Conservation (phyloP, 371 early-diverging fungal genomes). For the Choanephora cucurbitarum region DNA sequence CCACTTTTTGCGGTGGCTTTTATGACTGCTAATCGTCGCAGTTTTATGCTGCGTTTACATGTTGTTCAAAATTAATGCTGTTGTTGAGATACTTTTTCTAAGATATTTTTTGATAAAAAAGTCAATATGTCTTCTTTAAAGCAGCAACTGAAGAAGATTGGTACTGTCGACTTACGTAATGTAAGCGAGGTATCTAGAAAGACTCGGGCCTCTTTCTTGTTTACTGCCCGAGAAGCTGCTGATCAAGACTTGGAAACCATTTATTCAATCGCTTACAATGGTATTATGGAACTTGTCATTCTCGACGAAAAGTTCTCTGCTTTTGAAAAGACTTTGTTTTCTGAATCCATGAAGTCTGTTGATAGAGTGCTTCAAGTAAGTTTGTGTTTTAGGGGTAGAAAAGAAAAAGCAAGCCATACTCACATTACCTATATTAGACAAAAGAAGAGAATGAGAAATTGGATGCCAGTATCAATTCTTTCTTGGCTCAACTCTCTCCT, state of each 20-base stretch:
- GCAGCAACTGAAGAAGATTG: slow-evolving; percentile 69
- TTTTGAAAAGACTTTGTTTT: slow-evolving; percentile 82
- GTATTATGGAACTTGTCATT: slow-evolving; percentile 75
- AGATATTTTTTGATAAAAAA: too few relatives aligned
- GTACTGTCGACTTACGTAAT: slow-evolving; percentile 62
- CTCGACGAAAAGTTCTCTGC: slow-evolving; percentile 66
- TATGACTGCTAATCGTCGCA: neutral
- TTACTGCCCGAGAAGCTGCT: slow-evolving; percentile 81
- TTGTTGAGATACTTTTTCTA: slow-evolving; percentile 1
- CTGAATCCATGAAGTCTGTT: slow-evolving; percentile 74
- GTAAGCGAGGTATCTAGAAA: slow-evolving; percentile 51
- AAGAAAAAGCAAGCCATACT: too few relatives aligned
- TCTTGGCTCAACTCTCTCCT: slow-evolving; percentile 78
- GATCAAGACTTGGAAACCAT: slow-evolving; percentile 89
- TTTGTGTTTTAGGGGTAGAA: neutral
- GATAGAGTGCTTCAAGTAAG: slow-evolving; percentile 76
- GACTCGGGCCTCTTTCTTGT: slow-evolving; percentile 79
- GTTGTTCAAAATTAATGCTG: neutral
- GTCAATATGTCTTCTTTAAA: slow-evolving; percentile 60
- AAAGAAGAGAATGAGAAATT: slow-evolving; percentile 81
- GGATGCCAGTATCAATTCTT: slow-evolving; percentile 72
- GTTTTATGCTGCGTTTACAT: neutral
- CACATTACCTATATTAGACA: too few relatives aligned
- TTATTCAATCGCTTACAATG: slow-evolving; percentile 81
- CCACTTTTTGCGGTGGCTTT: neutral